phyloP scores from a whole-genome alignment of 1,284 basidiomycete genomes.

The Cystobasidium pallidum region DNA sequence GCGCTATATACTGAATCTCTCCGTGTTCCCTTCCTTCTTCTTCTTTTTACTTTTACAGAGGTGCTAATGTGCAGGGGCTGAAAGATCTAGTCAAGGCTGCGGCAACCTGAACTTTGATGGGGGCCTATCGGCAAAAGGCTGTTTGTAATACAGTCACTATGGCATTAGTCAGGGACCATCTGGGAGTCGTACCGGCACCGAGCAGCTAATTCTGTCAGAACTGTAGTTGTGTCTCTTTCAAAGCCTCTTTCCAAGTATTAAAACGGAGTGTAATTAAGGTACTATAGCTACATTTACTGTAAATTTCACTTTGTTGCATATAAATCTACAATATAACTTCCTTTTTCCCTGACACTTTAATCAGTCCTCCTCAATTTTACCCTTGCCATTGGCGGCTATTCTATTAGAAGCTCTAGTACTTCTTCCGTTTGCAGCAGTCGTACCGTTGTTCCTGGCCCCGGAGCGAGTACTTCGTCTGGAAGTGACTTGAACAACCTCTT shows the following conservation, averaged over 20 bases:
- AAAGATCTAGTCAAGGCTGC: slow-evolving; percentile 15
- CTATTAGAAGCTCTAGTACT: background rate
- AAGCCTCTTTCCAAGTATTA: too few species aligned
- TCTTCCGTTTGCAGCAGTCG: background rate
- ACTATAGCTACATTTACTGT: background rate
- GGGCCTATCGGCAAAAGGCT: too few species aligned
- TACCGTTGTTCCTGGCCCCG: background rate
- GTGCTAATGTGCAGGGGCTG: slow-evolving; percentile 1
- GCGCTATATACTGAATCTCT: too few species aligned
- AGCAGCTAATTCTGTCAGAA: too few species aligned
- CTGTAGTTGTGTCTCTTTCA: too few species aligned
- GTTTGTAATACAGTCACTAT: too few species aligned
- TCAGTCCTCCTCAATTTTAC: background rate
- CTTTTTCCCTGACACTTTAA: too few species aligned
- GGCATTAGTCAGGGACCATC: too few species aligned
- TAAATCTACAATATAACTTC: too few species aligned
- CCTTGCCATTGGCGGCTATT: background rate
- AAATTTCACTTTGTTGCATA: background rate
- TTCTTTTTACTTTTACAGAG: background rate
- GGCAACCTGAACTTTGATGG: background rate
- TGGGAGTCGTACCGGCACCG: too few species aligned
- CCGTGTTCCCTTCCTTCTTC: too few species aligned
- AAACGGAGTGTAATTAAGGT: too few species aligned
- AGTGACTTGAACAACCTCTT: slow-evolving; percentile 10
- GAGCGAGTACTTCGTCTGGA: background rate